Conservation (phyloP, 768 basidiomycete genomes). For the Serendipita indica region DNA sequence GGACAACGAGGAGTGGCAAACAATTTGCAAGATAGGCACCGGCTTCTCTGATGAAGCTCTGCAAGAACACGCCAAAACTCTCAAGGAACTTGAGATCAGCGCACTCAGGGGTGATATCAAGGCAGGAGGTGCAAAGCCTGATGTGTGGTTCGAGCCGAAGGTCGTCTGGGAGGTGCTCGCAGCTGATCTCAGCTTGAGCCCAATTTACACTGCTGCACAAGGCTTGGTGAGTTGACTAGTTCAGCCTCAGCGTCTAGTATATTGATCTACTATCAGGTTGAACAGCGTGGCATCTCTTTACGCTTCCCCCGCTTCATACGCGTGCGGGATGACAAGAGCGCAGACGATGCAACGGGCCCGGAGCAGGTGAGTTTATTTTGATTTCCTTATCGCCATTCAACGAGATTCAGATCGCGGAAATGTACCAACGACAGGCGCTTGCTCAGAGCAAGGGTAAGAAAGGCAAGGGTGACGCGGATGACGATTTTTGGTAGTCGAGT, state of each 20-base stretch:
- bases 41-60: constrained; percentile 91
- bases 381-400: constrained; percentile 8
- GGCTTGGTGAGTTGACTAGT: constrained; percentile 47
- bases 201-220: constrained; percentile 88
- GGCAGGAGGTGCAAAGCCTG: constrained; percentile 85
- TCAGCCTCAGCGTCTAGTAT: constrained; percentile 6
- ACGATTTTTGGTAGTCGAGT: constrained; percentile 24
- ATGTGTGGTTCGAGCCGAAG: constrained; percentile 95
- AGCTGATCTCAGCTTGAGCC: constrained; percentile 91
- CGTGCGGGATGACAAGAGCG: constrained; percentile 81
- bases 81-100: constrained; percentile 61
- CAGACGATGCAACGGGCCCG: constrained; percentile 82
- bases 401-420: constrained; percentile 61
- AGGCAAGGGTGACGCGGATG: constrained; percentile 48
- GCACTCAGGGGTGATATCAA: constrained; percentile 73
- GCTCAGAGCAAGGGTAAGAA: constrained; percentile 58
- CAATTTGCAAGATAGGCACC: constrained; percentile 98
- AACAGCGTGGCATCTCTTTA: constrained; percentile 83
- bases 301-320: constrained; percentile 93
- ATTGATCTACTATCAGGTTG: constrained; percentile 34
- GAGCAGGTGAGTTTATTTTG: constrained; percentile 52
- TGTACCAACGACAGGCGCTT: constrained; percentile 80
- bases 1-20: constrained; percentile 88
- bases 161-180: constrained; percentile 97
- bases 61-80: constrained; percentile 59